Base-by-base conservation (phyloP, 2,329 filamentous ascomycete genomes). In the Penicillium sp. region DNA sequence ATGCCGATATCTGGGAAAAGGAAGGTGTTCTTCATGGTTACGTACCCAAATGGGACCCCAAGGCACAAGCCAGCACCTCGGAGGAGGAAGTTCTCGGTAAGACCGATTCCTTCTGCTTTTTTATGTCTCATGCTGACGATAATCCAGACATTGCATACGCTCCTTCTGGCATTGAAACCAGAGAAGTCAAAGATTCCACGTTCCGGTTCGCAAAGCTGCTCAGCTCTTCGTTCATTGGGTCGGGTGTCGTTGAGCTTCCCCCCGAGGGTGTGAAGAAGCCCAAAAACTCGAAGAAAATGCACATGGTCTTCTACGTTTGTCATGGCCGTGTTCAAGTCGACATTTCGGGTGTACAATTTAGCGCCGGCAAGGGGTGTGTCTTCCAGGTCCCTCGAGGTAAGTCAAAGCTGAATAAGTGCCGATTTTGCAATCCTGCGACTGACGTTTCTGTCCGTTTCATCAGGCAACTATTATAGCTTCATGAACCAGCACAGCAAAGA, bases 331-430 rank as follows among this genome's bases (percentile, higher is more conserved):
- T 96, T 18, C 79, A 85, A 58, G 92, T 96, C 18, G 88, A 84
- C 25, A 88, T 75, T 11, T 71, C 69, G 6, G 72, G 71, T 5
- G 69, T 76, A 6, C 70, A 72, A 52, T 97, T 99, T 69, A 85
- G 87, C 50, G 91, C 96, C 58, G 85, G 86, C 33, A 90, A 88
- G 62, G 92, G 92, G 36, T 92, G 92, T 47, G 88, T 92, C 71
- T 97, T 90, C 81, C 92, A 96, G 71, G 92, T 99, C 55, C 94
- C 94, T 22, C 84, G 92, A 84, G 92, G 92, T 96, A 74, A 79
- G 87, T 76, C 41, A 22, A 20, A 41, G 13, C 13, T 39, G 7
- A 18, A 25, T 33, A 8, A 3, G 22, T 35, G 38, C 8, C 51
- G 28, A 9, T n/a, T 30, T 27, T 27, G n/a, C 20, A 46, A 41